Base-by-base conservation (phyloP, 257 asterid species). In the Agastache rugosa region DNA sequence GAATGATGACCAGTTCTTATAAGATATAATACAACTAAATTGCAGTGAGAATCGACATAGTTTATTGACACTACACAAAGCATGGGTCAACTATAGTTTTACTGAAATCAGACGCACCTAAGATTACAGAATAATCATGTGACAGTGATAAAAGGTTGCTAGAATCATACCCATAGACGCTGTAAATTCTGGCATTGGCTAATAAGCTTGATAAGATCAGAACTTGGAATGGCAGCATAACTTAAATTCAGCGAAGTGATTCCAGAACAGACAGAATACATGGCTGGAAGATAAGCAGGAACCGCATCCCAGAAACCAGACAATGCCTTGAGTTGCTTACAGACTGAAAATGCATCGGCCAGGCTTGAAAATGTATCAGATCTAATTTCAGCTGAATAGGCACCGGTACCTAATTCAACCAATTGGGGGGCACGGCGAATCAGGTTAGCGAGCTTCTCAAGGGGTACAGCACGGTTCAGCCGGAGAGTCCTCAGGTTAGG, bases 271-370 rank as follows among this genome's bases (percentile, higher is more conserved):
- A 79, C 82, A 15, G 94, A 71, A 79, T 82, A 89, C 77, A 95
- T 39, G 16, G 97, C 96, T 6, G 97, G 96, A 71, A 95, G 88
- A 82, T 89, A 92, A 25, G 90, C 89, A n/a, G 98, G 96, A 56
- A 86, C 90, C 31, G 80, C 93, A 48, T 92, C 98, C 99, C 97
- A 89, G 69, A 95, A 89, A 20, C 99, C 99, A 0, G 99, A 95
- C 79, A 95, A 73, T 63, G 84, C 89, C 72, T 81, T 82, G 29
- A 95, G 93, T 56, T 87, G 84, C 85, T 92, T 92, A 79, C 98
- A 95, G 63, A 51, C 79, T 7, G 89, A 82, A 66, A 92, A 89
- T 53, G 96, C 97, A 48, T 88, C 92, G 11, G 87, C 67, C 58
- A 92, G 76, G 73, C 72, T 88, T 0, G 93, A 81, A 75, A 84